Evolutionary conservation across 306 rosid genomes (phyloP).

Genomic region (Heteromeles arbutifolia): DNA sequence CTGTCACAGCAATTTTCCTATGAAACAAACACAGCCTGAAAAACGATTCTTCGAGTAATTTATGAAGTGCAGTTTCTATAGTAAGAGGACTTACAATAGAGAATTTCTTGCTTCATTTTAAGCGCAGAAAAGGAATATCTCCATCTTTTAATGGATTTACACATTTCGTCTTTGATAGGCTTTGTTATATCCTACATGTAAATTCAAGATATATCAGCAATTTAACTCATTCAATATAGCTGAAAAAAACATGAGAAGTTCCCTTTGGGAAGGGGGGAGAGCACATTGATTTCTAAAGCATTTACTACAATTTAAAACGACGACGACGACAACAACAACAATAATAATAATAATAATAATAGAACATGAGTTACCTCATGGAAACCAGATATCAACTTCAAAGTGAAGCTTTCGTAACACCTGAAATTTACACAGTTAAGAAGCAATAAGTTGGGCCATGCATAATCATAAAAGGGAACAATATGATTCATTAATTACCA

Average conservation of each 20-base stretch:
- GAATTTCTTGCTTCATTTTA: constrained; percentile 86
- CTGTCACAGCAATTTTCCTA: neutral
- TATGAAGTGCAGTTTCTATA: neutral
- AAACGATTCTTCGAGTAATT: neutral
- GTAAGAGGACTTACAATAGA: constrained; percentile 57
- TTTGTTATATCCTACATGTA: constrained; percentile 77
- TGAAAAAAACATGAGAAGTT: neutral
- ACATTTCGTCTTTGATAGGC: constrained; percentile 69
- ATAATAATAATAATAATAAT: no score
- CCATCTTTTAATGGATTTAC: constrained; percentile 81
- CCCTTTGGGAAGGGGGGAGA: neutral
- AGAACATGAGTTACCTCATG: constrained; percentile 49
- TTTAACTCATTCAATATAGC: neutral
- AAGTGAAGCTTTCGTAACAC: constrained; percentile 71
- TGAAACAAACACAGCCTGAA: neutral
- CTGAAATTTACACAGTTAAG: constrained; percentile 32
- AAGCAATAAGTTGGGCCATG: constrained; percentile 18
- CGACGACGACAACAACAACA: no score
- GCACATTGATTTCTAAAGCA: neutral
- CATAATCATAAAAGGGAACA: constrained; percentile 18
- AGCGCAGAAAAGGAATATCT: constrained; percentile 83
- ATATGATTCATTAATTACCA: constrained; percentile 39
- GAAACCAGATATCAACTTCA: constrained; percentile 92
- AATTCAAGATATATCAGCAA: neutral
- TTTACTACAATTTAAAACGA: neutral